Base-by-base conservation (phyloP, 2,329 filamentous ascomycete species). In the Neoarthrinium moseri region DNA sequence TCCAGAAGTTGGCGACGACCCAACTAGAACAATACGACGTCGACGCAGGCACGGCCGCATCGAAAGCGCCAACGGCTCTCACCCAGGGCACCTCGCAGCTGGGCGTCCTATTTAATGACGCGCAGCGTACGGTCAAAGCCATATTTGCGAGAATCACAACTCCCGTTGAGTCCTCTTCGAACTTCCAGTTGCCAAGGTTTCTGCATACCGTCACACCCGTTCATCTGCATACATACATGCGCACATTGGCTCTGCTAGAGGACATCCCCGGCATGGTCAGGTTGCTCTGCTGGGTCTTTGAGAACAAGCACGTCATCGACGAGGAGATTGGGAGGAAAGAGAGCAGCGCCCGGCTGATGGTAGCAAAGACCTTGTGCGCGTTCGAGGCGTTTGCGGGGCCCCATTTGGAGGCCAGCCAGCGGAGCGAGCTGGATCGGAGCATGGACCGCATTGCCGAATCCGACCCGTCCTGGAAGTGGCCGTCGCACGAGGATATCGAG, bases 211-310 rank as follows among this genome's bases (percentile, higher is more conserved):
- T 83, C 10, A 61, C 62, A 8, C 73, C 76, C 6, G 64, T 64
- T 17, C 63, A 74, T 29, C 58, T 81, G 2, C 80, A 86, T 54
- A 68, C 71, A 2, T 86, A 87, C 58, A 74, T 90, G 60, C 74
- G 83, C 37, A 74, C 80, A 1, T 67, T 90, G 18, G 85, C 79
- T 1, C 74, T 77, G 43, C 62, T 82, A n/a, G 76, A 75, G 27
- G 81, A 89, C 52, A 71, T 72, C 39, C 66, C 75, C 2, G 80
- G 77, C 40, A 80, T 89, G 59, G 71, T 77, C 5, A 67, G 67
- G 4, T 64, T 84, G 5, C 64, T 85, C 12, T 62, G 67, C 23
- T 91, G 84, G 83, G 77, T 86, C 52, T 63, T 77, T 1, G 53
- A 63, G 20, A 64, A 81, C 43, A 59, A 72, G 47, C 51, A 56